Evolutionary conservation across 495 filamentous ascomycete species (phyloP).

Genomic region (Tuber indicum): DNA sequence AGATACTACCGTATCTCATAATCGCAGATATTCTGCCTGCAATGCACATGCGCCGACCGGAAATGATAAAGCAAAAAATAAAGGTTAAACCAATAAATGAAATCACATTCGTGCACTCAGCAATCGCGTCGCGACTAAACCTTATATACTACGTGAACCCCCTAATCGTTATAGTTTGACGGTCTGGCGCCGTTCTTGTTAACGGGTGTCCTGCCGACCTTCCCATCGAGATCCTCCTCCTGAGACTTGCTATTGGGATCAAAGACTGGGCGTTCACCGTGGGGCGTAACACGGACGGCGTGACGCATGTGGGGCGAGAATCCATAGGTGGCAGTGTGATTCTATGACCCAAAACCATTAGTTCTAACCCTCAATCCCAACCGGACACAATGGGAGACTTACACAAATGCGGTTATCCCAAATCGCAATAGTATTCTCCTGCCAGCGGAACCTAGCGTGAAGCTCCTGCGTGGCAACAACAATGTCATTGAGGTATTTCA

Average conservation of each 20-base stretch:
- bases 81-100: not conserved
- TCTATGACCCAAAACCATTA: conserved; percentile 43
- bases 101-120: not conserved
- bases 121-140: not conserved
- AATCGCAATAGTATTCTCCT: conserved; percentile 61
- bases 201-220: conserved; percentile 50
- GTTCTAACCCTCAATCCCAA: not conserved
- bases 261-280: conserved; percentile 54
- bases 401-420: conserved; percentile 69
- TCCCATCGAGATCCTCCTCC: conserved; percentile 52
- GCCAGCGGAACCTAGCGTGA: conserved; percentile 66
- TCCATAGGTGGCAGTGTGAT: conserved; percentile 56
- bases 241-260: conserved; percentile 53
- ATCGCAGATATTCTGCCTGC: not conserved
- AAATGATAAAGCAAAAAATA: not conserved
- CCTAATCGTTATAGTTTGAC: conserved; percentile 60
- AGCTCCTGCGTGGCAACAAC: conserved; percentile 60
- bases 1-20: not conserved
- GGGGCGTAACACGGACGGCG: conserved; percentile 55
- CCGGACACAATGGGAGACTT: conserved; percentile 31
- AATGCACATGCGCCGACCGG: not conserved
- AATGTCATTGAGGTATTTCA: conserved; percentile 57
- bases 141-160: not conserved
- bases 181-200: conserved; percentile 57
- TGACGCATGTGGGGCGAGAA: conserved; percentile 59